Base-by-base conservation (phyloP, 23 red algal species). In the Gracilaria caudata region DNA sequence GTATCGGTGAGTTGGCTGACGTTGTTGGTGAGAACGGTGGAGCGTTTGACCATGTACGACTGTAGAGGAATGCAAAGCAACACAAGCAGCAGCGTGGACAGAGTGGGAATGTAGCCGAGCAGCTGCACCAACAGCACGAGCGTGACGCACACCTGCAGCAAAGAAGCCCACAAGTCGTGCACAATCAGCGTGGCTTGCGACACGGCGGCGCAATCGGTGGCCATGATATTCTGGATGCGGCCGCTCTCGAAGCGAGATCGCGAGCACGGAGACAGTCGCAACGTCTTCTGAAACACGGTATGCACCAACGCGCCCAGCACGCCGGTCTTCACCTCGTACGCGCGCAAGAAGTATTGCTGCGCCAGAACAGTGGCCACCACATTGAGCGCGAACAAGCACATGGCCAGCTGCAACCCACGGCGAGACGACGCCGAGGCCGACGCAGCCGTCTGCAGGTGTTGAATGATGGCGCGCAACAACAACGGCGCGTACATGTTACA, bases 81-180 rank as follows among this genome's bases (percentile, higher is more conserved):
- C 46, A 91, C 41, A 10, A 91, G 60, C 17, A 55, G 79, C 19
- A 95, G 51, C 1, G 84, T 86, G 0, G 78, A 86, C 13, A 87
- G n/a, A 12, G 95, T 94, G 7, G 95, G 82, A 28, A 91, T 32
- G 46, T 25, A 73, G 20, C 95, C 95, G n/a, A 98, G 53, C 24
- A 93, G 38, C 36, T 61, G 57, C 20, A 86, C 70, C 32, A 98
- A 68, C 19, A 98, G 77, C 34, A 59, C 40, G 8, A 94, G 56
- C 28, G 95, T 77, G 81, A 98, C 73, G n/a, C 54, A 54, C n/a
- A 98, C 55, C 59, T 98, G 89, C 19, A 90, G 41, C 40, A 79
- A 26, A 1, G 94, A 59, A 54, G 49, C 63, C 81, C 95, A 98
- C 13, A 91, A 36, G 51, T 77, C 83, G 65, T 95, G 63, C 4